Base-by-base conservation (phyloP, 208 protist genomes). In the Acanthamoeba castellanii region DNA sequence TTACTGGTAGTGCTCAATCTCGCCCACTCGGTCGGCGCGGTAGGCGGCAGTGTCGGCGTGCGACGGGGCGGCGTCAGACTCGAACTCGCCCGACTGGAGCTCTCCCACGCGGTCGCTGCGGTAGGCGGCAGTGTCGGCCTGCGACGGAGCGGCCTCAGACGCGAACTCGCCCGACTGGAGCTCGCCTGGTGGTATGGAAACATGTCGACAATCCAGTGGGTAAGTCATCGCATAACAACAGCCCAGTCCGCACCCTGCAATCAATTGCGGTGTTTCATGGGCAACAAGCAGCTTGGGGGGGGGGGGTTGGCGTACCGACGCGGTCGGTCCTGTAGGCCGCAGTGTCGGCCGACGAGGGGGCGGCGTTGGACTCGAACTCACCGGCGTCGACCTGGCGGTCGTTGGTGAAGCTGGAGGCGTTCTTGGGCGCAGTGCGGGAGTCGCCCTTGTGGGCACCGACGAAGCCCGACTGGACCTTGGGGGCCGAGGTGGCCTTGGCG, bases 1-100 rank as follows among this genome's bases (percentile, higher is more conserved):
- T 88, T 37, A 88, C 81, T 88, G 81, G 81, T 88, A 88, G 52
- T 88, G 81, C 81, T 88, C 81, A 16, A 88, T 52, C 59, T 92
- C 87, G 13, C 55, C 87, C 20, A 76, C 42, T 11, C 64, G 87
- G 37, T 92, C 87, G 27, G 61, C 30, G 61, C 87, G 64, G 64
- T 76, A 76, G 16, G 61, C 87, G 7, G 61, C 87, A 27, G 61
- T 92, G 61, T 92, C 87, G 16, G 87, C 87, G 30, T 92, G 87
- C 34, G 61, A 76, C 9, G 87, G 61, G 1, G 55, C 61, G 59
- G 87, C 61, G n/a, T 76, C 25, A 20, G 87, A 92, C 87, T 92
- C 87, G 37, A 92, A 92, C 87, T 92, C 87, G 55, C 87, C 87
- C 0, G 87, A 70, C 87, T 92, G 87, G 25, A 92, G 37, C 61